Base-by-base conservation (phyloP, 140 eudicot genomes). In the Anethum foeniculum region DNA sequence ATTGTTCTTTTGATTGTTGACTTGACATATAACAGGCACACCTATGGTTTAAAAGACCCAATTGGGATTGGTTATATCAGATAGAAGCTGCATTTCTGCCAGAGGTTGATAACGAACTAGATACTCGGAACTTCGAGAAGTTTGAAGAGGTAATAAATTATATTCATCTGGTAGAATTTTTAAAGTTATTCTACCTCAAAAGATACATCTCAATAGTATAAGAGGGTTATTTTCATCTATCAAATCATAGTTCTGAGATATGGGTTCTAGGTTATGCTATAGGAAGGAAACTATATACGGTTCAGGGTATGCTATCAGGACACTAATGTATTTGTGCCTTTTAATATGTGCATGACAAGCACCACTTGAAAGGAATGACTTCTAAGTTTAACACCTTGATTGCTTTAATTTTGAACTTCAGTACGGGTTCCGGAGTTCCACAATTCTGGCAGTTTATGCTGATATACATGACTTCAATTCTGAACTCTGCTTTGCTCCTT, bases 51-150 rank as follows among this genome's bases (percentile, higher is more conserved):
- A 80, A 51, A 52, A 79, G 83, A 15, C 39, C 62, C 13, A 51
- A 80, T 1, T 80, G 83, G 83, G 83, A 80, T 34, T 44, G 54
- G 48, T 73, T 80, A 36, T 80, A 52, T 80, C 73, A 72, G 72
- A 81, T 72, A 58, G 79, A 81, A 72, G 83, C 83, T 81, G 83
- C 83, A 51, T 72, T 81, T 73, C 38, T 80, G 41, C 79, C 83
- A 6, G 83, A 80, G 71, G 83, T 72, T 49, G 54, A 71, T 27
- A 68, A 48, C n/a, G 83, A 80, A 19, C 64, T 80, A 38, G 83
- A 80, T 72, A 80, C 83, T 19, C 79, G 54, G 52, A 81, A 80
- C 48, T 80, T 80, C n/a, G 78, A 80, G 83, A 80, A 62, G 75
- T 62, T 79, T 79, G 81, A 78, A 80, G 83, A 80, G 78, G 83